These are phyloP conservation scores for Phytophthora aleatoria DNA, from an alignment of 352 stramenopile genomes.

Conservation along the genomic window DNA sequence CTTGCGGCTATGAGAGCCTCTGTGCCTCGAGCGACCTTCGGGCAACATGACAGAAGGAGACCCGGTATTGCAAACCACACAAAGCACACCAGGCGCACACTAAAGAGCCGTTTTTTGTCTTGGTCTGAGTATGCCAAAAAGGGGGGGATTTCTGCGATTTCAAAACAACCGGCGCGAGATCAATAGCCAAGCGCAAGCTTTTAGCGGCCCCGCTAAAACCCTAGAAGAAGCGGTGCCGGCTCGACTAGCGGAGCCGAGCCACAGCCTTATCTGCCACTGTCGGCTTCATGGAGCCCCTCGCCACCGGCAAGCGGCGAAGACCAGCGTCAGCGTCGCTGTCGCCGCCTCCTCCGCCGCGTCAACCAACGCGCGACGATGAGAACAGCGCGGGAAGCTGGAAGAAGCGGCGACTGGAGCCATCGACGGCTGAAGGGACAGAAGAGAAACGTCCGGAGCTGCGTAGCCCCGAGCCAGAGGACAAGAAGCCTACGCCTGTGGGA, in stretches of 20 bases:
- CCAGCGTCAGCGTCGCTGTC: conserved; percentile 20
- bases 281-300: conserved; percentile 26
- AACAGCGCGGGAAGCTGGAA: conserved; percentile 10
- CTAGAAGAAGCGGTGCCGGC: conserved; percentile 20
- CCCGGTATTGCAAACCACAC: neutral
- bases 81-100: conserved; percentile 10
- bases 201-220: conserved; percentile 9
- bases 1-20: conserved; percentile 28
- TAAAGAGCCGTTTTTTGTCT: conserved; percentile 39
- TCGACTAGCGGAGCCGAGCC: conserved; percentile 6
- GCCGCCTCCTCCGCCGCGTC: conserved; percentile 19
- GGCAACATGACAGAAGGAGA: conserved; percentile 5
- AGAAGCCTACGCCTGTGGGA: conserved; percentile 7
- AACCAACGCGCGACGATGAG: conserved; percentile 18
- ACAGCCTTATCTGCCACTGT: neutral
- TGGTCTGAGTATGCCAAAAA: conserved; percentile 26
- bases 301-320: conserved; percentile 30
- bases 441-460: conserved; percentile 13
- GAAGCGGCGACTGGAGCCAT: conserved; percentile 22
- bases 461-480: conserved; percentile 16
- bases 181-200: conserved; percentile 28
- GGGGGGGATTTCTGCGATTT: conserved; percentile 22
- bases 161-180: conserved; percentile 31
- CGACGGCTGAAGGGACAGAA: neutral
- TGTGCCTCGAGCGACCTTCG: conserved; percentile 14